Evolutionary conservation across 106 monocot genomes (phyloP), one percentile per base, ranked within the genome.

Genomic region (Allium fistulosum): DNA sequence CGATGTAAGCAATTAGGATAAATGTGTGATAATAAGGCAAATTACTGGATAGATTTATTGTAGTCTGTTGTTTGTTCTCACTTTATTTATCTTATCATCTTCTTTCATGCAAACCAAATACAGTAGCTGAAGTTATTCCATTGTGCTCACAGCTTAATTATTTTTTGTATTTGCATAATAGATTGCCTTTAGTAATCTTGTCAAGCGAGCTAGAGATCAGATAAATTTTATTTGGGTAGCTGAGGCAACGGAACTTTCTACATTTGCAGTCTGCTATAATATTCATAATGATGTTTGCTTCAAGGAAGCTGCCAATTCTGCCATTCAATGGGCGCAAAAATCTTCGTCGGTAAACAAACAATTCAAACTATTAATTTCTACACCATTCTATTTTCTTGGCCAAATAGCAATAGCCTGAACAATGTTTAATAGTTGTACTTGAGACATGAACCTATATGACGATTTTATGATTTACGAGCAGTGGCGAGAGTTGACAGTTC

Each of bases 171-270:
- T 12, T 28, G 12, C 46, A 58, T 12, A 11, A 58, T 51, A 89
- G 90, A 85, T 90, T 80, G 80, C 75, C 22, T 90, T 85, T 49
- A 75, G 57, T 70, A 90, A 90, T 75, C 80, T 90, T 52, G 67
- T 85, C 13, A 90, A 90, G 78, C 65, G 83, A 63, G 67, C 82
- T 47, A 82, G 78, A 61, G 90, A 90, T 66, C 80, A 82, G 63
- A 77, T 58, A 9, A 85, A 85, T 67, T 76, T 75, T 73, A 71
- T 90, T 49, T 85, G 82, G 90, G 80, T 85, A 66, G 90, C 82
- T 10, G 85, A 90, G 53, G 85, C 85, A 53, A 83, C 82, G 16
- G 90, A 90, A 14, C 72, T 66, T 52, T 85, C 85, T 62, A 78
- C 67, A 17, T 83, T 80, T 71, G 66, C 72, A 67, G 64, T 73